Conservation (phyloP, 306 rosid species). For the Cucumis sativus region DNA sequence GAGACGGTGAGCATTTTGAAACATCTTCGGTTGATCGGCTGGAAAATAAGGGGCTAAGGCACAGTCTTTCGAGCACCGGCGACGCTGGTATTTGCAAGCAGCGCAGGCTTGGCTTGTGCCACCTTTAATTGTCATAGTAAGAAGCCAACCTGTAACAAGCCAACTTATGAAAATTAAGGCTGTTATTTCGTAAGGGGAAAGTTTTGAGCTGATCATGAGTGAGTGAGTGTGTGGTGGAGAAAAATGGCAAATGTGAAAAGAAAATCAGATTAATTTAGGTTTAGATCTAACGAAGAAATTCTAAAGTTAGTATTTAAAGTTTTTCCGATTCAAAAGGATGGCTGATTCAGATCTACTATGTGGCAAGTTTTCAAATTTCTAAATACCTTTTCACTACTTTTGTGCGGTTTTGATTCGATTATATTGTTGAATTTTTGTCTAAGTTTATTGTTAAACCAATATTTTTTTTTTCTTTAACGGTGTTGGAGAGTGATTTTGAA, state of each 20-base stretch:
- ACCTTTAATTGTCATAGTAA: constrained; percentile 30
- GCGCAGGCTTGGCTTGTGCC: constrained; percentile 63
- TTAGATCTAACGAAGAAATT: neutral
- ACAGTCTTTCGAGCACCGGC: constrained; percentile 37
- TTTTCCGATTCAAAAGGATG: neutral
- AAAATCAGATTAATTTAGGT: neutral
- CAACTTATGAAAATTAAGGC: neutral
- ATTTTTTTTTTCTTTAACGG: too few species aligned
- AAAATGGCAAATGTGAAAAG: neutral
- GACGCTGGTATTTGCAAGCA: constrained; percentile 48
- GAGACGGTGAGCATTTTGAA: constrained; percentile 43
- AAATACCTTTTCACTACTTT: neutral
- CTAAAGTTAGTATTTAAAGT: neutral
- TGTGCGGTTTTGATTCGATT: neutral
- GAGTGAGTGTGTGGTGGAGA: neutral
- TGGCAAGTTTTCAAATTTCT: neutral
- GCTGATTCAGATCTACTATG: neutral
- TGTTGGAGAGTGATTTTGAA: too few species aligned
- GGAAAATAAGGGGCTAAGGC: constrained; percentile 44
- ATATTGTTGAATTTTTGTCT: too few species aligned
- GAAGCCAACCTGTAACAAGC: neutral
- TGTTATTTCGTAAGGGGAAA: neutral
- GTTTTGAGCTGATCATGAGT: neutral
- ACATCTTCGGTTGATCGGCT: constrained; percentile 27
- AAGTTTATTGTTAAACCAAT: too few species aligned